Conservation (phyloP, 2,329 filamentous ascomycete genomes). For the Chrysosporium queenslandicum region DNA sequence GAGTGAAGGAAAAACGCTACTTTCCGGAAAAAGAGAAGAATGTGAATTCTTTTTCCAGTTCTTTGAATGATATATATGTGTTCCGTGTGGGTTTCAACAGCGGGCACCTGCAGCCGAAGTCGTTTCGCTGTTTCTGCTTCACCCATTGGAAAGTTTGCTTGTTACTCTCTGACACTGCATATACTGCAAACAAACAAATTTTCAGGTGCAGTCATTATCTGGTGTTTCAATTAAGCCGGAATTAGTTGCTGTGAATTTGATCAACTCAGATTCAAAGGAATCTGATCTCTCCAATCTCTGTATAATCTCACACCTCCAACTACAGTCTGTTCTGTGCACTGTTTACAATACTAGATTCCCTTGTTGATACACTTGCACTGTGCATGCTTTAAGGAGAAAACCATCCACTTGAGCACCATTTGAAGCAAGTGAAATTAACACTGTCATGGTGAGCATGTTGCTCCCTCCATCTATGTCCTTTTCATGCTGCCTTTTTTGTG, state of each 20-base stretch:
- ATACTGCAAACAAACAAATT: conserved; percentile 8
- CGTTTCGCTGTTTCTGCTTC: background rate
- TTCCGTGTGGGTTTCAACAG: background rate
- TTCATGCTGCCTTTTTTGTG: too few relatives aligned
- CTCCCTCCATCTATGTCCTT: too few relatives aligned
- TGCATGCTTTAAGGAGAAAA: background rate
- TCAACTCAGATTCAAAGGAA: background rate
- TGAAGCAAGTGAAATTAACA: too few relatives aligned
- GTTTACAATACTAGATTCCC: background rate
- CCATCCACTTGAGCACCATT: too few relatives aligned
- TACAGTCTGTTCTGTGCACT: background rate
- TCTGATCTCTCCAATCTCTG: background rate
- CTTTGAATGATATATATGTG: background rate
- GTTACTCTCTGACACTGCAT: background rate
- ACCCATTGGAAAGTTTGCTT: background rate
- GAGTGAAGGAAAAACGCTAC: background rate
- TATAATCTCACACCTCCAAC: background rate
- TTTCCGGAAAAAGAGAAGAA: too few relatives aligned
- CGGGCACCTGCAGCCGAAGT: background rate
- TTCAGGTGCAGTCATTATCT: too few relatives aligned
- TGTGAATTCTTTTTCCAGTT: too few relatives aligned
- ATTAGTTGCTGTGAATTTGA: background rate
- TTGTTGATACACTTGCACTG: too few relatives aligned
- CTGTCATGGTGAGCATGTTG: too few relatives aligned
- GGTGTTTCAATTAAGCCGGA: background rate